Conservation (phyloP, 768 basidiomycete species). For the Russula griseocarnosa region DNA sequence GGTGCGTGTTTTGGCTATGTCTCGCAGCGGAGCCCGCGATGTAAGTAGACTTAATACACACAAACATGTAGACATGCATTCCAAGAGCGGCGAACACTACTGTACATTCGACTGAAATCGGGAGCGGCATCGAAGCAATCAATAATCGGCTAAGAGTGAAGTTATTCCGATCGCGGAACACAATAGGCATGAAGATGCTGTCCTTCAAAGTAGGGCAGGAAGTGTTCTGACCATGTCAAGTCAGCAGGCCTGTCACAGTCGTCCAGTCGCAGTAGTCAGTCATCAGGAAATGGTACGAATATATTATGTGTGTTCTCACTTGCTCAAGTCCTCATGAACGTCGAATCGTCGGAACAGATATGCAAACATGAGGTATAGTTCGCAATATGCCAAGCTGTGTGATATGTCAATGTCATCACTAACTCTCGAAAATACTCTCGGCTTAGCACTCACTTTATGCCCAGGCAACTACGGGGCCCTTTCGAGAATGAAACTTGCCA, state of each 20-base stretch:
- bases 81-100: too few species aligned
- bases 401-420: neutral
- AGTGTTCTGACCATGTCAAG: slow-evolving; percentile 17
- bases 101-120: too few species aligned
- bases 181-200: slow-evolving; percentile 20
- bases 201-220: slow-evolving; percentile 10
- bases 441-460: slow-evolving; percentile 24
- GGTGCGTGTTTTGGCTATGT: too few species aligned
- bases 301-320: neutral
- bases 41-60: too few species aligned
- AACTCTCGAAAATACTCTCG: neutral
- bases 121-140: neutral
- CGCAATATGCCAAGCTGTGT: slow-evolving; percentile 27
- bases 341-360: slow-evolving; percentile 29
- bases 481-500: slow-evolving; percentile 26
- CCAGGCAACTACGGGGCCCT: slow-evolving; percentile 28
- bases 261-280: neutral
- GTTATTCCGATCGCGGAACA: slow-evolving; percentile 12
- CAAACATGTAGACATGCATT: too few species aligned
- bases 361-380: slow-evolving; percentile 29
- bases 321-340: slow-evolving; percentile 15
- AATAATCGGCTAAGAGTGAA: neutral
- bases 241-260: slow-evolving; percentile 5
- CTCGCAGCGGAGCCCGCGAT: too few species aligned
- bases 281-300: neutral